These are phyloP conservation scores for Tylopilus plumbeoviolaceoides DNA, from an alignment of 768 basidiomycete species.

Conservation along the genomic window DNA sequence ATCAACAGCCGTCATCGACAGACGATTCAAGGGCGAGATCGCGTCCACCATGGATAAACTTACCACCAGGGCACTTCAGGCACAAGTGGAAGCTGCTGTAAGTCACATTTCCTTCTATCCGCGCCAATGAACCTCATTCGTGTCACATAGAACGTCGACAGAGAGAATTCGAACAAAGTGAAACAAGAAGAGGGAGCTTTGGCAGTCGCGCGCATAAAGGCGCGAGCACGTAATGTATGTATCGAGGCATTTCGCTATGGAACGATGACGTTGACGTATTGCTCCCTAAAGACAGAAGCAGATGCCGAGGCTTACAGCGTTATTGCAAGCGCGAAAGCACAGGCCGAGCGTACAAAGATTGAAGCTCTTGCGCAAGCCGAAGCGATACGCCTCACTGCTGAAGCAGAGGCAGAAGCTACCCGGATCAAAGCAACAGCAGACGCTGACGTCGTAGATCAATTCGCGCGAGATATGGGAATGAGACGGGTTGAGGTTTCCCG, in stretches of 20 bases:
- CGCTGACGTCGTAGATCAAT: slow-evolving; percentile 52
- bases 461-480: slow-evolving; percentile 75
- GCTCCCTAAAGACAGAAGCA: slow-evolving; percentile 49
- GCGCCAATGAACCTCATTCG: background rate
- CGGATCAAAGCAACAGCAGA: slow-evolving; percentile 65
- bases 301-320: slow-evolving; percentile 74
- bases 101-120: slow-evolving; percentile 19
- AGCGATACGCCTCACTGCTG: slow-evolving; percentile 68
- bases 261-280: slow-evolving; percentile 6
- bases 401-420: slow-evolving; percentile 70
- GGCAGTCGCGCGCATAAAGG: slow-evolving; percentile 73
- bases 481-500: slow-evolving; percentile 61
- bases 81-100: slow-evolving; percentile 84
- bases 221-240: slow-evolving; percentile 51
- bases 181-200: slow-evolving; percentile 82
- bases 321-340: slow-evolving; percentile 70
- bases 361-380: slow-evolving; percentile 76
- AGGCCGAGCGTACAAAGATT: slow-evolving; percentile 61
- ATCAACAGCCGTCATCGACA: slow-evolving; percentile 69
- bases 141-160: slow-evolving; percentile 63
- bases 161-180: slow-evolving; percentile 84
- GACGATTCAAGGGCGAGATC: slow-evolving; percentile 88
- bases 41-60: slow-evolving; percentile 82
- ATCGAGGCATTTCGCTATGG: background rate
- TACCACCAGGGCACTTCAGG: slow-evolving; percentile 78